Evolutionary conservation across 805 yeast genomes (phyloP).

Genomic region (Cyberlindnera euphorbiiphila): DNA sequence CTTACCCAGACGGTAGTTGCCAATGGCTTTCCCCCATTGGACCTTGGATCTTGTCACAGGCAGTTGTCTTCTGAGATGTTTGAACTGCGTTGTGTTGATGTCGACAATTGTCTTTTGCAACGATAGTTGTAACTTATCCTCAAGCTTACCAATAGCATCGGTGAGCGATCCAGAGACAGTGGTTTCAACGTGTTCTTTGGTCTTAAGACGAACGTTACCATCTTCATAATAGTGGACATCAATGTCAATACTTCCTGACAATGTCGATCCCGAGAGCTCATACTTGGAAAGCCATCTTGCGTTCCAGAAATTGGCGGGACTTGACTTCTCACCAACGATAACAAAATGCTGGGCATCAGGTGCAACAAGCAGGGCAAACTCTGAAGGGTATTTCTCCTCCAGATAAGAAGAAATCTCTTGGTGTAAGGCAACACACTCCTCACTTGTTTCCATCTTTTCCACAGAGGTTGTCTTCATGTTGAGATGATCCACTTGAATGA

Average conservation of each 20-base stretch:
- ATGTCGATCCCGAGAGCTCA: constrained; percentile 31
- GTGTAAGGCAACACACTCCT: constrained; percentile 16
- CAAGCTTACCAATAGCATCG: constrained; percentile 49
- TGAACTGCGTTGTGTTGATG: constrained; percentile 78
- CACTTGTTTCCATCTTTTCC: constrained; percentile 36
- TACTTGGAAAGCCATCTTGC: constrained; percentile 84
- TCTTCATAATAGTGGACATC: constrained; percentile 94
- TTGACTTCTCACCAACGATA: constrained; percentile 67
- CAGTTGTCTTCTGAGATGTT: constrained; percentile 80
- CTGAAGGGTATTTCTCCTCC: constrained; percentile 62
- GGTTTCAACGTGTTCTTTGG: constrained; percentile 33
- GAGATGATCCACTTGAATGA: constrained; percentile 58
- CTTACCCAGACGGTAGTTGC: constrained; percentile 81
- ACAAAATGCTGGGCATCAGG: constrained; percentile 37
- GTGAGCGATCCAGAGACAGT: constrained; percentile 28
- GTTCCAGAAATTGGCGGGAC: constrained; percentile 77
- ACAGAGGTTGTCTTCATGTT: constrained; percentile 44
- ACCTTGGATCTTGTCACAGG: constrained; percentile 90
- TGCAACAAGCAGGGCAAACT: constrained; percentile 34
- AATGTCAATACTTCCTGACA: constrained; percentile 55
- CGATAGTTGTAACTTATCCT: constrained; percentile 54
- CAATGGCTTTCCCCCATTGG: constrained; percentile 94
- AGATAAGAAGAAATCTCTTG: constrained; percentile 43
- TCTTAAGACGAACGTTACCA: constrained; percentile 82
- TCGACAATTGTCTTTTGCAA: constrained; percentile 61